Conservation (phyloP, 345 rosid genomes). For the Trapa bicornis region DNA sequence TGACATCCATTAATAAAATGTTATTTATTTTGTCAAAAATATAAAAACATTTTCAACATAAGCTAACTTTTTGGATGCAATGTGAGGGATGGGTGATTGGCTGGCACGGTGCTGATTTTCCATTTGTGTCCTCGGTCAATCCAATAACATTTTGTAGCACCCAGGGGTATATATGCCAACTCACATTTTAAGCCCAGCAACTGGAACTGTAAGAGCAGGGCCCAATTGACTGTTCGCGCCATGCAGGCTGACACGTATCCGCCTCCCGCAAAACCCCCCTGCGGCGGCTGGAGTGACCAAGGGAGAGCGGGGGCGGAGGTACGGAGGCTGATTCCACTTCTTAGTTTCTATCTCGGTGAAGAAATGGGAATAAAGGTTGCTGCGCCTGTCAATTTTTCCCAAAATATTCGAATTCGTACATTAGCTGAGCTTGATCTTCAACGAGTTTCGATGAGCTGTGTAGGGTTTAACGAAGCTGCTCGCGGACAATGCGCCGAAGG, state of each 20-base stretch:
- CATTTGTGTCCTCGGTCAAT: no score
- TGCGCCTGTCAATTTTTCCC: not conserved
- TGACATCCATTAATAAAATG: no score
- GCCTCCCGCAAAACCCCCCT: not conserved
- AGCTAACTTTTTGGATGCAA: no score
- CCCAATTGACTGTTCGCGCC: not conserved
- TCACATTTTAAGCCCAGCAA: no score
- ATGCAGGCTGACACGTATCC: not conserved
- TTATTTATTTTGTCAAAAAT: no score
- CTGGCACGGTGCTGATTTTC: no score
- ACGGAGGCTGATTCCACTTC: not conserved
- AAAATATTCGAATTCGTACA: not conserved
- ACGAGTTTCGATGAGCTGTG: not conserved
- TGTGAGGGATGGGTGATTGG: no score
- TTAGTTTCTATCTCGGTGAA: not conserved
- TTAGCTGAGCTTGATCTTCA: not conserved
- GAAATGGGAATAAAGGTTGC: slow-evolving; percentile 9
- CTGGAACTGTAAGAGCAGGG: no score
- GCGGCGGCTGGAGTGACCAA: not conserved
- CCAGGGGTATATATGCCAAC: no score
- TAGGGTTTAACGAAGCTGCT: slow-evolving; percentile 95
- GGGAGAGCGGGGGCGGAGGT: not conserved
- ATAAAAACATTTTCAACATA: no score
- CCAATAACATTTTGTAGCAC: no score
- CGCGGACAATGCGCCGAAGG: slow-evolving; percentile 81